A percentile compares a stretch with the other conserved stretches of the same genome.
Conservation (phyloP, 1,139 yeast genomes). For the Nakaseomyces uthaithaninus region DNA sequence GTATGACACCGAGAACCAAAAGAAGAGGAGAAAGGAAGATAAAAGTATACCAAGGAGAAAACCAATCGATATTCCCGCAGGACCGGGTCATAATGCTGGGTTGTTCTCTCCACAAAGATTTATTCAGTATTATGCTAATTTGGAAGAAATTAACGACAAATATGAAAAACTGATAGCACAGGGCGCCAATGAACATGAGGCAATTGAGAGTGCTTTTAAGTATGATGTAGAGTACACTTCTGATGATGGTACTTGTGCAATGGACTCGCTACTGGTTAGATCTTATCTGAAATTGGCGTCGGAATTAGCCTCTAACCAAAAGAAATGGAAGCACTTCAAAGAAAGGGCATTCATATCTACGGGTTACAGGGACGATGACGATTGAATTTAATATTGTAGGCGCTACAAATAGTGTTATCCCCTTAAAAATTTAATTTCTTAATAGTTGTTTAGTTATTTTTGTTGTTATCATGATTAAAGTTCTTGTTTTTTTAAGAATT, state of each 20-base stretch:
- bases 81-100: slow-evolving; percentile 72
- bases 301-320: slow-evolving; percentile 37
- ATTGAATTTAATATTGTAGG: neutral
- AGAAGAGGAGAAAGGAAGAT: slow-evolving; percentile 39
- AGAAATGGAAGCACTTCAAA: slow-evolving; percentile 36
- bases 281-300: slow-evolving; percentile 56
- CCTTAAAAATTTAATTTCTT: too few relatives aligned
- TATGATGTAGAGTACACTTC: slow-evolving; percentile 66
- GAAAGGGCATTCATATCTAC: slow-evolving; percentile 54
- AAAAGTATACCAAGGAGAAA: slow-evolving; percentile 59
- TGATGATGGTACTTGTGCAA: slow-evolving; percentile 46
- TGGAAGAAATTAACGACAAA: slow-evolving; percentile 43
- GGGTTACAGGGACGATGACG: slow-evolving; percentile 44
- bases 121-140: slow-evolving; percentile 64
- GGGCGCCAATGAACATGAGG: slow-evolving; percentile 19
- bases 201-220: slow-evolving; percentile 38
- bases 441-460: too few relatives aligned
- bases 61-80: slow-evolving; percentile 48
- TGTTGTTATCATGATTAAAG: too few relatives aligned
- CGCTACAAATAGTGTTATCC: too few relatives aligned
- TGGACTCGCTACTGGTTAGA: slow-evolving; percentile 49
- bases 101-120: slow-evolving; percentile 63
- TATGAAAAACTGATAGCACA: slow-evolving; percentile 16
- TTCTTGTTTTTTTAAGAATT: too few relatives aligned
- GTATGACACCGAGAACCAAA: slow-evolving; percentile 16